Base-by-base conservation (phyloP, 148 eudicot genomes). In the Bassia scoparia region DNA sequence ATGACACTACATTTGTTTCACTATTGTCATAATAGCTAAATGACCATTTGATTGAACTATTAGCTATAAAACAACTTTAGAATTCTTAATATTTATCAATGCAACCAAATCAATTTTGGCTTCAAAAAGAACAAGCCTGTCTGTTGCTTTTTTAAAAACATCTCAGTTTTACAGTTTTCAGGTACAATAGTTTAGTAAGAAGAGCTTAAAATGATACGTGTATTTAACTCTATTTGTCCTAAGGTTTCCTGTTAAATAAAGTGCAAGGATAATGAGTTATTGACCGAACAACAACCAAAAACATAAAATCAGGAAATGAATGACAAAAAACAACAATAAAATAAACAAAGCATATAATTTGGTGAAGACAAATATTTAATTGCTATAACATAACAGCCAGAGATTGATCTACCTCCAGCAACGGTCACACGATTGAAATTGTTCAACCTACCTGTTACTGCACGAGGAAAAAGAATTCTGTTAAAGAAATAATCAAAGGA, bases 401-500 rank as follows among this genome's bases (percentile, higher is more conserved):
- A 58, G 43, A 24, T 48, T 68, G 10, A 71, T 52, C 66, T 84
- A 90, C 96, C 90, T 80, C 83, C 80, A 67, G 82, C 67, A 80
- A 82, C 71, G 65, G 20, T 55, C 69, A 81, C 11, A 78, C 89
- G 90, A 52, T 63, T 56, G 34, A 79, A 11, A 69, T 17, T 67
- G 44, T 72, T 73, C 75, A 85, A 76, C 77, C 80, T 87, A 58
- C 78, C 77, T 41, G 85, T 82, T 48, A 81, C 92, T 90, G 85
- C 77, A 78, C 68, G 55, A 77, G 53, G 54, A 77, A 23, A 70
- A 16, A 74, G 34, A 72, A 34, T 50, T 58, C 49, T 34, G 52
- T 48, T 59, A 61, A 31, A 43, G 38, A 49, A 74, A 58, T 6
- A 33, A 61, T 20, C 35, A 30, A 27, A 21, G 53, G 16, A 30